These are phyloP conservation scores for Setomelanomma holmii DNA, from an alignment of 2,329 filamentous ascomycete species.

Conservation along the genomic window DNA sequence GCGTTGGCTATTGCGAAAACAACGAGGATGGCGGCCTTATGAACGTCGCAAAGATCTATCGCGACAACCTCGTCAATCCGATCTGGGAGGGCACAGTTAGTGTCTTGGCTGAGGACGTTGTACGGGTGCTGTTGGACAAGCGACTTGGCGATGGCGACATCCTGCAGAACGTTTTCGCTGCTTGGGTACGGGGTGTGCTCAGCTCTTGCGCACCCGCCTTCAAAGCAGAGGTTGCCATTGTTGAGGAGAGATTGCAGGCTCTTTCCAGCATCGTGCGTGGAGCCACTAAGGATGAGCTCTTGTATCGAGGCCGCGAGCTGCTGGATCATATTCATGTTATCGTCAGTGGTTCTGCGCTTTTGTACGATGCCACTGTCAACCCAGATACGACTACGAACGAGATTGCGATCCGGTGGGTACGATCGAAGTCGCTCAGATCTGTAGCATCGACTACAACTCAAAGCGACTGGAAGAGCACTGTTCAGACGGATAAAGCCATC, in stretches of 20 bases:
- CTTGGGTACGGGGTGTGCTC: slow-evolving; percentile 25
- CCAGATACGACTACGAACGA: slow-evolving; percentile 40
- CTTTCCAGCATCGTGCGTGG: slow-evolving; percentile 10
- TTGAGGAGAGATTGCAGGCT: slow-evolving; percentile 16
- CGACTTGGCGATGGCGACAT: slow-evolving; percentile 33
- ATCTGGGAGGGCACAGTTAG: slow-evolving; percentile 80
- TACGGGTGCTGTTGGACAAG: slow-evolving; percentile 52
- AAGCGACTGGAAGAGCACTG: slow-evolving; percentile 10
- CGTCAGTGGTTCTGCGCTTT: slow-evolving; percentile 45
- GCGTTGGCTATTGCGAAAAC: slow-evolving; percentile 70
- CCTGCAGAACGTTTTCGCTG: slow-evolving; percentile 24
- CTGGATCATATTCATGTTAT: slow-evolving; percentile 45
- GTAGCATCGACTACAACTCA: neutral
- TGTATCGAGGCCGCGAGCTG: slow-evolving; percentile 34
- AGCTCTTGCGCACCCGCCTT: slow-evolving; percentile 11
- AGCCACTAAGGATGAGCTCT: slow-evolving; percentile 27
- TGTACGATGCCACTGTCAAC: slow-evolving; percentile 48
- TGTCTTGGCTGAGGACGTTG: slow-evolving; percentile 65
- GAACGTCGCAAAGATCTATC: slow-evolving; percentile 70
- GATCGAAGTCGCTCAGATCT: slow-evolving; percentile 5
- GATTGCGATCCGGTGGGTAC: slow-evolving; percentile 47
- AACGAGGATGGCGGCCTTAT: slow-evolving; percentile 63
- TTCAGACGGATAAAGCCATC: slow-evolving; percentile 24
- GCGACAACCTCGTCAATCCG: slow-evolving; percentile 68
- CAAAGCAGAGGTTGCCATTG: slow-evolving; percentile 8